These are phyloP conservation scores for Penicillium olsonii DNA, from an alignment of 2,329 filamentous ascomycete species.

Conservation along the genomic window DNA sequence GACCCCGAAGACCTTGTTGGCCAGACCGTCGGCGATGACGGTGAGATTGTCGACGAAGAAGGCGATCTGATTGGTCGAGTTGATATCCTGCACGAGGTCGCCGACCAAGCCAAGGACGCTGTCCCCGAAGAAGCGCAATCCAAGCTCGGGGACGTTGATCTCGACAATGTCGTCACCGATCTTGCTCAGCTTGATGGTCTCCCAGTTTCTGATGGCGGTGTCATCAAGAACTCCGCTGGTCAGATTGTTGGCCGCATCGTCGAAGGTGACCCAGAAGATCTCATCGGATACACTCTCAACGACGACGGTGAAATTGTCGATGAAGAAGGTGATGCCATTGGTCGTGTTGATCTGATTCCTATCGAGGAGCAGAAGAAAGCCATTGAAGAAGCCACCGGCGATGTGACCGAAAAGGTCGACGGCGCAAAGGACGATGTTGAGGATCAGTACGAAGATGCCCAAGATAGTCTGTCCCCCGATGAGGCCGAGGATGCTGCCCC, in stretches of 20 bases:
- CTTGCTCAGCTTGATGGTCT: constrained; percentile 39
- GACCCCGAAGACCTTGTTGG: constrained; percentile 45
- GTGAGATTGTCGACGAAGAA: constrained; percentile 35
- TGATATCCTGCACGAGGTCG: constrained; percentile 29
- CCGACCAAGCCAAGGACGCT: constrained; percentile 23
- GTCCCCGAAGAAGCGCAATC: constrained; percentile 19
- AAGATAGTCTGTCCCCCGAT: constrained; percentile 32
- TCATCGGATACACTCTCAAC: constrained; percentile 43
- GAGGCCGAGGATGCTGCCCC: constrained; percentile 8
- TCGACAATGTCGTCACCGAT: constrained; percentile 35
- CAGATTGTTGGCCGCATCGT: constrained; percentile 41
- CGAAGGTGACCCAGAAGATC: constrained; percentile 44
- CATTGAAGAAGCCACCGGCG: constrained; percentile 48
- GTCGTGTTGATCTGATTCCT: constrained; percentile 30
- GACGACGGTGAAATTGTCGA: constrained; percentile 45
- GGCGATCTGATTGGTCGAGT: constrained; percentile 42
- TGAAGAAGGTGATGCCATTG: constrained; percentile 41
- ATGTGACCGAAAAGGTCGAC: constrained; percentile 50
- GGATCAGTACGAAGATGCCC: constrained; percentile 41
- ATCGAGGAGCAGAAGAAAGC: constrained; percentile 32
- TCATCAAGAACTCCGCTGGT: constrained; percentile 50
- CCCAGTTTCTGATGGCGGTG: constrained; percentile 55
- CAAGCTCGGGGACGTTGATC: constrained; percentile 17
- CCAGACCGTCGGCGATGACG: constrained; percentile 41
- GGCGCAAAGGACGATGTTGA: constrained; percentile 50